Conservation (phyloP, 768 basidiomycete genomes). For the Lactarius sanguifluus region DNA sequence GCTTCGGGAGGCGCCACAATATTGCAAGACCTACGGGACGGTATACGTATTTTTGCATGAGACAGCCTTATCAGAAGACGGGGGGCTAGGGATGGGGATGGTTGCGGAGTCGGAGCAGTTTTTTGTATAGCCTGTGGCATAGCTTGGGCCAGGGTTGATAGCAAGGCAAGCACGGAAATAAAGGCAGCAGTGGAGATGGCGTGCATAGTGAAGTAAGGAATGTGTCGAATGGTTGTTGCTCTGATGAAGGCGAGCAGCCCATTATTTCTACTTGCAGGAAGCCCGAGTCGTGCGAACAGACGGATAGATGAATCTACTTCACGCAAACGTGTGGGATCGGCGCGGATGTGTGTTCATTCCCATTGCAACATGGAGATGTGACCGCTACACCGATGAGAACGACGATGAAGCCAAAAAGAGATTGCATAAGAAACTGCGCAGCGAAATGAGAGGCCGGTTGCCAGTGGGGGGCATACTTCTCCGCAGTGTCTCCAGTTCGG, state of each 20-base stretch:
- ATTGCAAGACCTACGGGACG: not conserved
- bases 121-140: not conserved
- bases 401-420: too few relatives aligned
- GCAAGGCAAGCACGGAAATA: constrained; percentile 9
- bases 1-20: not conserved
- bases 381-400: too few relatives aligned
- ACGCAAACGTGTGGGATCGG: too few relatives aligned
- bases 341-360: too few relatives aligned
- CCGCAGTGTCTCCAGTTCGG: not conserved
- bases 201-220: not conserved
- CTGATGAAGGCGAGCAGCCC: not conserved
- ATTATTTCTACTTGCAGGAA: not conserved
- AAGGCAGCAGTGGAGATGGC: not conserved
- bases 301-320: too few relatives aligned
- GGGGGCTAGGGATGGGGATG: not conserved
- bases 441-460: not conserved
- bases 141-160: not conserved
- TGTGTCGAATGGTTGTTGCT: not conserved
- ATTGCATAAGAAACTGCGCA: not conserved
- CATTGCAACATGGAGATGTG: too few relatives aligned
- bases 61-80: not conserved
- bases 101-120: too few relatives aligned
- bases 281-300: too few relatives aligned
- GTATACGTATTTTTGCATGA: not conserved
- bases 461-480: not conserved